Evolutionary conservation across 257 asterid species (phyloP), one percentile per base, ranked within the genome.

Genomic region (Petunia axillaris): DNA sequence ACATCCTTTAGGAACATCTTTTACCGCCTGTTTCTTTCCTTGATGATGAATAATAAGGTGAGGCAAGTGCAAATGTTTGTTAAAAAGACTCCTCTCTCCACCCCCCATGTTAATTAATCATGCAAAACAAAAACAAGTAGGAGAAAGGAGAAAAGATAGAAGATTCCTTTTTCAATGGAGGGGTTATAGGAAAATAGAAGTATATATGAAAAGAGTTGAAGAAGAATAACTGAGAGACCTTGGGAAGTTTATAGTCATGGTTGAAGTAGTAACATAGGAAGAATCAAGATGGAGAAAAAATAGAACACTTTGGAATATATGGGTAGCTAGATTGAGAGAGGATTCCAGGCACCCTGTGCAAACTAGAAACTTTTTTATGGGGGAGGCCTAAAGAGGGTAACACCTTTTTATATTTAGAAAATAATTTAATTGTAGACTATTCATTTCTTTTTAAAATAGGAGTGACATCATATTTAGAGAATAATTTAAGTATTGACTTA

Each of bases 1-100:
- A 73, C 83, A 81, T 41, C 90, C 88, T 75, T 83, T 87, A 2
- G 88, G 90, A 0, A 87, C 79, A 37, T 74, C 71, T 74, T 41
- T 66, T 38, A 57, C 39, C 16, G 3, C 70, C 0, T 75, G 81
- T 37, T 46, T 73, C 65, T 65, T 77, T 8, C 44, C 36, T 2
- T 2, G 44, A 37, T 77, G 79, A 52, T 48, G 78, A 60, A 66
- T 76, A 40, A 37, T 79, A 37, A 53, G 66, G 54, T 60, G 59
- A 35, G 75, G 36, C 16, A 78, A 78, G 60, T 78, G 75, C 6
- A 63, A 46, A 10, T 10, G 46, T 50, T 50, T 50, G 55, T 50
- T 50, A 0, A 50, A 14, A 50, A 70, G 14, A 71, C 77, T 71
- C 38, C 60, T 71, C 60, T 71, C 77, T 71, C 77, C 77, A 71